These are phyloP conservation scores for Passiflora organensis DNA, from an alignment of 345 rosid genomes.

Conservation along the genomic window DNA sequence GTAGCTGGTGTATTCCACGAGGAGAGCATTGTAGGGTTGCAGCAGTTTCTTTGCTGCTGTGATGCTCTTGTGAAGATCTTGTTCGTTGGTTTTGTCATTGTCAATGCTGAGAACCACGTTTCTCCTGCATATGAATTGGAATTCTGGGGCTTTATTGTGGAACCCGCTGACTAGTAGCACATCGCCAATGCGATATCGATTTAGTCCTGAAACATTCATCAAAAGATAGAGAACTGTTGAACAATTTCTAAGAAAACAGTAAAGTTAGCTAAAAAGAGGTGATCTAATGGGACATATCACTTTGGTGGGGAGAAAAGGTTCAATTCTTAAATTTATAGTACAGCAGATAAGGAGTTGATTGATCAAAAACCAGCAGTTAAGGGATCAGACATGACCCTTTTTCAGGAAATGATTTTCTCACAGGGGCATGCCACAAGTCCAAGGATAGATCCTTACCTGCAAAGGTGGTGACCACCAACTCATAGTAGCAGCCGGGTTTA, in stretches of 20 bases:
- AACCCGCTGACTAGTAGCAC: constrained; percentile 58
- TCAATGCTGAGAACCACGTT: constrained; percentile 62
- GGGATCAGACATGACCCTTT: too few relatives aligned
- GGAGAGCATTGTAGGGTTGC: constrained; percentile 42
- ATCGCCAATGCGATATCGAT: constrained; percentile 56
- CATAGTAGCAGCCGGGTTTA: constrained; percentile 45
- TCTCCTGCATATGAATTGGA: constrained; percentile 62
- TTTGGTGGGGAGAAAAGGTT: too few relatives aligned
- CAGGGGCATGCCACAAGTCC: too few relatives aligned
- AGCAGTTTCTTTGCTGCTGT: constrained; percentile 41
- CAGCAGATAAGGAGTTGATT: too few relatives aligned
- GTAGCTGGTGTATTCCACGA: constrained; percentile 60
- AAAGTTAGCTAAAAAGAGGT: too few relatives aligned
- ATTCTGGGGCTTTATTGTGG: constrained; percentile 59
- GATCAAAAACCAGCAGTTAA: too few relatives aligned
- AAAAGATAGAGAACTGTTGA: too few relatives aligned
- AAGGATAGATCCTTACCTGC: constrained; percentile 62
- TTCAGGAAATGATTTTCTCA: too few relatives aligned
- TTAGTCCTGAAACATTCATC: constrained; percentile 39
- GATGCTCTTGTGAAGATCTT: constrained; percentile 56
- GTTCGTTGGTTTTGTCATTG: constrained; percentile 62
- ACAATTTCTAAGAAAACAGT: too few relatives aligned
- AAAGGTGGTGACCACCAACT: constrained; percentile 60
- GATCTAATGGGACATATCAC: too few relatives aligned
- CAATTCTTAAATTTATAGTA: too few relatives aligned